Evolutionary conservation across 345 rosid species (phyloP).

Genomic region (Eucalyptus sp.): DNA sequence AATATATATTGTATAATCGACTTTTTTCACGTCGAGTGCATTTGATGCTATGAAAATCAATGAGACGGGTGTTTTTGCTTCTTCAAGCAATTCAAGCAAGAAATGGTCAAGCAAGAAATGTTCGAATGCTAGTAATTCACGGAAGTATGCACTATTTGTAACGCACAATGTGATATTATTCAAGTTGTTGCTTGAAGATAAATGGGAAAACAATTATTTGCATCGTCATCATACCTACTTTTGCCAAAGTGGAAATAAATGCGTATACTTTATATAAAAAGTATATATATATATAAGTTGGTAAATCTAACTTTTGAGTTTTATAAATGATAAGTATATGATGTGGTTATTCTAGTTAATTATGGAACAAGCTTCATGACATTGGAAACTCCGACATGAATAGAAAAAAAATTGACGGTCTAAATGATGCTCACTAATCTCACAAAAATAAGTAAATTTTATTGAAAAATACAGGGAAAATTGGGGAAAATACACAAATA

Average conservation of each 20-base stretch:
- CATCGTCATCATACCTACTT: rapidly evolving
- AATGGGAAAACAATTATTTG: neutral
- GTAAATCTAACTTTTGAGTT: neutral
- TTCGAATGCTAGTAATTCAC: neutral
- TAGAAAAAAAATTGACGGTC: neutral
- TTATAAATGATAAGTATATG: neutral
- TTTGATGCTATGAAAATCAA: neutral
- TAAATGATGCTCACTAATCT: neutral
- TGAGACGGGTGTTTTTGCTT: neutral
- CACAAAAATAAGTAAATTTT: neutral
- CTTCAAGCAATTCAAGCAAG: neutral
- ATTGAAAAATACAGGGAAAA: neutral
- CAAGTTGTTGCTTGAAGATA: rapidly evolving
- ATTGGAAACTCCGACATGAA: neutral
- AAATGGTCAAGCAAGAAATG: neutral
- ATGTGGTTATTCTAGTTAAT: neutral
- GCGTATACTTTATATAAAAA: neutral
- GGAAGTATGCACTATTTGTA: neutral
- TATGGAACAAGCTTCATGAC: neutral
- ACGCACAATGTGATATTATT: neutral
- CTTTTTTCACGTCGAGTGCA: neutral
- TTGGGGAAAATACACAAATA: neutral
- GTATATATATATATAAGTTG: neutral
- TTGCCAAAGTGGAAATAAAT: neutral
- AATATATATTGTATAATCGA: neutral